phyloP scores from a whole-genome alignment of 257 asterid species.

The Nicotiana tabacum region DNA sequence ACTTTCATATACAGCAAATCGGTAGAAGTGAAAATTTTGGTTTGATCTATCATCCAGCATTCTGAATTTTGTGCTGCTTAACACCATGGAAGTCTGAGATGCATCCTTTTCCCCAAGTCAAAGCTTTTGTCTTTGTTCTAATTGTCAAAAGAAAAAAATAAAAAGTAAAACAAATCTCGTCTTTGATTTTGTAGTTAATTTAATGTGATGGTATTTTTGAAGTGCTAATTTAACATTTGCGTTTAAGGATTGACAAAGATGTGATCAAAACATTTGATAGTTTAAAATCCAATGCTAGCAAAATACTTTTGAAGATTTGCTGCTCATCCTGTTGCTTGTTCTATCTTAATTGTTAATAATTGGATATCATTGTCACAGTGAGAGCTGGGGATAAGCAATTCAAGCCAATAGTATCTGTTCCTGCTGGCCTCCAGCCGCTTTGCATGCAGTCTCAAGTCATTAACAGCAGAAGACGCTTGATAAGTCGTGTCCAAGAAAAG shows the following conservation, averaged over 20 bases:
- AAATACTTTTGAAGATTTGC: not conserved
- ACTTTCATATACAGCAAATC: not conserved
- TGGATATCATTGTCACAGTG: constrained; percentile 24
- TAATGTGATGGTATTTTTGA: not conserved
- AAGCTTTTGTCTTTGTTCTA: not conserved
- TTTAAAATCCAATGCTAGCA: not conserved
- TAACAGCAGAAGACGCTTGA: constrained; percentile 18
- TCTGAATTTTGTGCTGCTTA: not conserved
- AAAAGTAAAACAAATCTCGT: not conserved
- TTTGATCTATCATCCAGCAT: not conserved
- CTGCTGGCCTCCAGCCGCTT: constrained; percentile 33
- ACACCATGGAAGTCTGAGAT: not conserved
- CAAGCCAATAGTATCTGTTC: constrained; percentile 19
- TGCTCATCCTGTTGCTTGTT: not conserved
- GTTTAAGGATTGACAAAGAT: not conserved
- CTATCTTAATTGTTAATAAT: not conserved
- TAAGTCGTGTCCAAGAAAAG: constrained; percentile 17
- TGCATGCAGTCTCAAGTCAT: constrained; percentile 31
- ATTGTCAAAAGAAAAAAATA: not conserved
- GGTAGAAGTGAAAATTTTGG: not conserved
- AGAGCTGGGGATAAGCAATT: constrained; percentile 28
- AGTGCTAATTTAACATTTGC: not conserved
- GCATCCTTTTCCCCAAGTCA: not conserved
- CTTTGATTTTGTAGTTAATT: not conserved
- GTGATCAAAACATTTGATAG: not conserved